Conservation (phyloP, 164 flowering plant species). For the Pachysandra terminalis region DNA sequence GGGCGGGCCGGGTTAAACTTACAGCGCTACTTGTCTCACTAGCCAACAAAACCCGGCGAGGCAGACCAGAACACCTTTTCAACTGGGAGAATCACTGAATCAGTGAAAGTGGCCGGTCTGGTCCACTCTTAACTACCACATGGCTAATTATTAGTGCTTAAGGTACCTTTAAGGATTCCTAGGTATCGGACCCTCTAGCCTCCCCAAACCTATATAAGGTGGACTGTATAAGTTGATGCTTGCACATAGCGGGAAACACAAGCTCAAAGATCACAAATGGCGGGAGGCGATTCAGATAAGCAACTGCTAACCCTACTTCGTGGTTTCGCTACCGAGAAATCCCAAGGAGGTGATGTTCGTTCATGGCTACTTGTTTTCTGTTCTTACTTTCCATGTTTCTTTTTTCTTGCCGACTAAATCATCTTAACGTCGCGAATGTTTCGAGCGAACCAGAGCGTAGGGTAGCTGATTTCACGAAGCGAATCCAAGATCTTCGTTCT, state of each 20-base stretch:
- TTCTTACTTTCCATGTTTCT: neutral
- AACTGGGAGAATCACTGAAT: no score
- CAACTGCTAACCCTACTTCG: conserved; percentile 67
- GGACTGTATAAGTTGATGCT: neutral
- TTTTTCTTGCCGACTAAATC: neutral
- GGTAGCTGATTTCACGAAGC: conserved; percentile 46
- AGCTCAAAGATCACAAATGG: conserved; percentile 31
- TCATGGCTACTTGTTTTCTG: neutral
- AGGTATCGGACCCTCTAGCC: no score
- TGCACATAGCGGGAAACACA: conserved; percentile 16
- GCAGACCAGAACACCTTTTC: no score
- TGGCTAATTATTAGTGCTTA: no score
- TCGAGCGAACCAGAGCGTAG: conserved; percentile 42
- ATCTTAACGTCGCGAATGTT: neutral
- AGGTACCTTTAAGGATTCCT: no score
- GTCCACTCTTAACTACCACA: no score
- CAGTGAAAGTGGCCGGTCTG: no score
- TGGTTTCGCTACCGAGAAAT: conserved; percentile 60
- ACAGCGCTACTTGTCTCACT: no score
- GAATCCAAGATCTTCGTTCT: conserved; percentile 38
- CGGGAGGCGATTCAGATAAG: conserved; percentile 57
- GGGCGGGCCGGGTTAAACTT: no score
- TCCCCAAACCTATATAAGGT: neutral
- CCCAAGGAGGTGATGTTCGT: conserved; percentile 53
- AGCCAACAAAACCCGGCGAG: no score